Base-by-base conservation (phyloP, 225 moss, liverwort and hornwort genomes). In the Pleurozium schreberi region DNA sequence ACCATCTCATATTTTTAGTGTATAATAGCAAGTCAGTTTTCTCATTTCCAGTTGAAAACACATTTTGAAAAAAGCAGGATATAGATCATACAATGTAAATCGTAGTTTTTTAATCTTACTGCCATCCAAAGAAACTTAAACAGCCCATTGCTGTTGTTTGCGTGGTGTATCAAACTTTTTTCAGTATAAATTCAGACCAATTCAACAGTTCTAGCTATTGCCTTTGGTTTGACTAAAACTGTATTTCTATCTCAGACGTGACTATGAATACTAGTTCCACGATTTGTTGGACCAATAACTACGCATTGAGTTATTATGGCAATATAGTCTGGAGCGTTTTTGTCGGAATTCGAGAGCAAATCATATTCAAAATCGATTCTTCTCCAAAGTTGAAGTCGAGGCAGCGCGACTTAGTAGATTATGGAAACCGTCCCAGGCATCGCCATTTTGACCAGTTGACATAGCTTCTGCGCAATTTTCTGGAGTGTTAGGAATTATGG, bases 391-490 rank as follows among this genome's bases (percentile, higher is more conserved):
- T 83, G 92, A 87, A 85, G 88, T 88, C 81, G 88, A 93, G 84
- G 86, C 90, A 71, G 83, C 83, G 33, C 67, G 79, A 88, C 90
- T 90, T 61, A 93, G 63, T 60, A 90, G 86, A 80, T 93, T 93
- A 88, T 93, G 91, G 67, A 89, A 93, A 65, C 93, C 93, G 40
- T 93, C 90, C 93, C 89, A 91, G 69, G 79, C 88, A 75, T 91
- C 88, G 65, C 90, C 91, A 90, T 68, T 88, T 75, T 90, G 88
- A 93, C 91, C 90, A 83, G 83, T 90, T 67, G 91, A 91, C 78
- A 90, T 84, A 75, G 90, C 93, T 55, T 91, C 93, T 93, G 91
- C 86, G 79, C 89, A 91, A 73, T 47, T 85, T 60, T 85, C 50
- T 87, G 77, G 69, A 76, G 31, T 82, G 87, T 91, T 81, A 89